Evolutionary conservation across 257 asterid species (phyloP), one percentile per base, ranked within the genome.

Genomic region (Leptodermis oblonga): DNA sequence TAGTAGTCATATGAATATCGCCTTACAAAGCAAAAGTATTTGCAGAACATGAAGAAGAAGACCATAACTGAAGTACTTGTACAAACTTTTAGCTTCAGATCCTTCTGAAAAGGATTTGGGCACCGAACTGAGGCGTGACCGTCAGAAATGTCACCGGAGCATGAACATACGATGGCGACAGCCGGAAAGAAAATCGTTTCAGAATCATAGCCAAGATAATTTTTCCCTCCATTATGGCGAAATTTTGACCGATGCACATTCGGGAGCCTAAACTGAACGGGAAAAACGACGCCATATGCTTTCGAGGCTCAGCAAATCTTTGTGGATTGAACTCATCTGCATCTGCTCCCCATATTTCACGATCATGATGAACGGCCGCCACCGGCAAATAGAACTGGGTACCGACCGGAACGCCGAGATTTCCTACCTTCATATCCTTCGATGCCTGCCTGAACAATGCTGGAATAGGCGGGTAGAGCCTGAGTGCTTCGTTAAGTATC

Each of bases 391-490:
- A 82, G 65, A 90, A 72, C 72, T 90, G 83, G 20, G 89, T 87
- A 6, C 70, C 76, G 7, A 86, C 82, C 43, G 93, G 91, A 69
- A 90, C 26, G 30, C 83, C 79, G 5, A 90, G 78, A 72, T 65
- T 70, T 62, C 93, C 95, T 59, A 87, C 34, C 77, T 77, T 90
- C 3, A 78, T 82, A 55, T 84, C 74, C 63, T 69, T 58, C 3
- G 80, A 59, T 15, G 89, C 43, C 74, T 68, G 78, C 73, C 93
- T 77, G 71, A 61, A 67, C 67, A 79, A 73, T 23, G 73, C 63
- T 22, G 84, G 84, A 34, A 82, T 71, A 0, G 91, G 88, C 30
- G 89, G 88, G 75, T 86, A 86, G 46, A 90, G 89, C 18, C 93
- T 78, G 48, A 88, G 80, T 2, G 88, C 74, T 76, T 88, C 95